Conservation (phyloP, 805 yeast genomes). For the Cyberlindnera mississippiensis region DNA sequence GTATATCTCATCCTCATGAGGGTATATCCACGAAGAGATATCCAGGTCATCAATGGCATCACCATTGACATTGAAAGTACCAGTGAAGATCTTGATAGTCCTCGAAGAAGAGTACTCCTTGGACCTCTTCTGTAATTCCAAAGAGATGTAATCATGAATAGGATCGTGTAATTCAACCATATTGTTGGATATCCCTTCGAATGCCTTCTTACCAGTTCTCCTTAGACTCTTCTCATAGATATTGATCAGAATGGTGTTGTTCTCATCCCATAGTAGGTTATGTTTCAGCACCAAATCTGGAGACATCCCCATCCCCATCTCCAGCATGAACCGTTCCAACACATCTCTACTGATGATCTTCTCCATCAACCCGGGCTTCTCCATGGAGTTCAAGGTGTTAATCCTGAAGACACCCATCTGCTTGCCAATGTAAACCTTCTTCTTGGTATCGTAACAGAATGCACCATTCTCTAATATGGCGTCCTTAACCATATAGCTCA, state of each 20-base stretch:
- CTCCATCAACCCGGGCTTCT: conserved; percentile 73
- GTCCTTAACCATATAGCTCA: conserved; percentile 53
- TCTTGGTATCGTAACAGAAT: conserved; percentile 63
- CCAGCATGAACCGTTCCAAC: conserved; percentile 38
- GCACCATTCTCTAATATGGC: conserved; percentile 81
- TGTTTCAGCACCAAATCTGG: conserved; percentile 42
- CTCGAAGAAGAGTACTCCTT: conserved; percentile 52
- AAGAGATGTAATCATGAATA: conserved; percentile 74
- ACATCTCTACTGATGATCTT: conserved; percentile 59
- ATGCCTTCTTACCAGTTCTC: conserved; percentile 28
- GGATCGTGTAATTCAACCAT: conserved; percentile 80
- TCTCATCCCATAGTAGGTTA: conserved; percentile 87
- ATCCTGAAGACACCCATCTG: conserved; percentile 90
- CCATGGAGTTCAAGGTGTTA: conserved; percentile 87
- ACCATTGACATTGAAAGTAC: conserved; percentile 89
- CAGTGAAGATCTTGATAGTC: conserved; percentile 62
- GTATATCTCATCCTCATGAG: conserved; percentile 36
- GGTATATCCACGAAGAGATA: conserved; percentile 75
- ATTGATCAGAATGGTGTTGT: conserved; percentile 78
- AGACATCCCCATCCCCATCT: conserved; percentile 38
- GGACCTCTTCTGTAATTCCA: conserved; percentile 45
- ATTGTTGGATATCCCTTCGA: conserved; percentile 28
- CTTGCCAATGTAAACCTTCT: conserved; percentile 60
- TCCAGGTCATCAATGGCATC: conserved; percentile 45
- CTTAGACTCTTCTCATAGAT: conserved; percentile 52